phyloP scores from a whole-genome alignment of 2,329 filamentous ascomycete genomes.

The Neobulgaria alba region DNA sequence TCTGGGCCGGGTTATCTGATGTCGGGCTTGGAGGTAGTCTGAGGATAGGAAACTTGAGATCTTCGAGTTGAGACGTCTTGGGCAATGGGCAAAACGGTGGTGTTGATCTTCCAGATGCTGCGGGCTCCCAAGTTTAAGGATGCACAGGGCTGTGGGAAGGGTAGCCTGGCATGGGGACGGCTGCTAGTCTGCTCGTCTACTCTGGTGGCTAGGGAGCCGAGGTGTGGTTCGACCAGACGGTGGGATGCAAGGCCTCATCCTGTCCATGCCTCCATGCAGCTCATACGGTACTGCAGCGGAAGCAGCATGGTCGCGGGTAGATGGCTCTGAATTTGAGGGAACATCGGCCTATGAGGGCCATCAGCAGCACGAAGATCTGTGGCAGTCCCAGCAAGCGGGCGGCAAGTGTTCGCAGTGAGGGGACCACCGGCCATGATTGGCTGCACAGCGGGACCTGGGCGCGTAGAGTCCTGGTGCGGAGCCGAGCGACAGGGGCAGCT shows the following conservation, averaged over 20 bases:
- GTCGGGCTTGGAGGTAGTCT: not conserved
- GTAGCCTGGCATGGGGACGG: no score
- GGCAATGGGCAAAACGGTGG: constrained; percentile 9
- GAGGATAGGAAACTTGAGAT: constrained; percentile 13
- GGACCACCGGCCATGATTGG: not conserved
- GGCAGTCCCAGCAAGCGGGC: not conserved
- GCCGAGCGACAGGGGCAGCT: not conserved
- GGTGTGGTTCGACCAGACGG: constrained; percentile 1
- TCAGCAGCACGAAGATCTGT: not conserved
- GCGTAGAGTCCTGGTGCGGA: not conserved
- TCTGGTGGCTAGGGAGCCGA: constrained; percentile 3
- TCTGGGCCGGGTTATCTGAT: constrained; percentile 17
- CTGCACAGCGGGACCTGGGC: not conserved
- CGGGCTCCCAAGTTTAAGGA: constrained; percentile 26
- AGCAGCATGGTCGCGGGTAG: not conserved
- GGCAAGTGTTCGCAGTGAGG: not conserved
- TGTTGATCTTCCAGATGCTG: constrained; percentile 15
- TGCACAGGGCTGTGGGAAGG: no score
- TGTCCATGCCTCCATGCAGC: not conserved
- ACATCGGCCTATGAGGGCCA: not conserved
- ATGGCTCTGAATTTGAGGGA: not conserved
- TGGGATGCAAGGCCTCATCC: not conserved
- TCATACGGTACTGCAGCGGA: not conserved
- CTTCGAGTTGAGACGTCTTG: constrained; percentile 26
- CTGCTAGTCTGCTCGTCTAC: no score